Evolutionary conservation across 257 asterid species (phyloP).

Genomic region (Capsicum baccatum): DNA sequence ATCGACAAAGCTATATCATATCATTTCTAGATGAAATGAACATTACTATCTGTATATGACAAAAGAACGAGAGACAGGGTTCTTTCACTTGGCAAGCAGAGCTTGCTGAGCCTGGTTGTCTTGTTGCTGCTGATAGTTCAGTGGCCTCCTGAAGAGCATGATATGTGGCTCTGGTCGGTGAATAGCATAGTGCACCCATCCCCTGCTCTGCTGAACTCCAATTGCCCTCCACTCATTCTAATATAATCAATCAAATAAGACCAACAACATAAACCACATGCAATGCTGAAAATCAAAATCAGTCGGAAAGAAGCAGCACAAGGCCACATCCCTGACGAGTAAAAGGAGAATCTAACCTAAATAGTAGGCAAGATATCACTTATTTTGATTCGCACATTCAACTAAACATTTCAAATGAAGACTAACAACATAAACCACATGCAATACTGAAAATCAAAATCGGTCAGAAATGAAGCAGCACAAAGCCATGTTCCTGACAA

Average conservation of each 20-base stretch:
- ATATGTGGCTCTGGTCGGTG: conserved; percentile 99
- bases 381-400: not conserved
- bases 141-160: conserved; percentile 96
- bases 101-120: conserved; percentile 56
- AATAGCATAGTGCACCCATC: conserved; percentile 95
- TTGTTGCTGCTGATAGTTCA: conserved; percentile 91
- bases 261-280: not conserved
- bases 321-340: not conserved
- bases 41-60: not conserved
- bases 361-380: not conserved
- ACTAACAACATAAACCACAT: too few species aligned
- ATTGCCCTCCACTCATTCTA: conserved; percentile 94
- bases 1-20: conserved; percentile 20
- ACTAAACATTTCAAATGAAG: not conserved
- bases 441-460: too few species aligned
- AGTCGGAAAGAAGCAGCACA: not conserved
- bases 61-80: conserved; percentile 4
- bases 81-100: conserved; percentile 51
- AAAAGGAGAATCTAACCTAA: not conserved
- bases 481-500: too few species aligned
- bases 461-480: too few species aligned
- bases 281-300: not conserved
- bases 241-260: not conserved
- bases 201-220: conserved; percentile 97
- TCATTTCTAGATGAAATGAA: conserved; percentile 32